phyloP scores from a whole-genome alignment of 345 rosid genomes.

The Brassica carinata region DNA sequence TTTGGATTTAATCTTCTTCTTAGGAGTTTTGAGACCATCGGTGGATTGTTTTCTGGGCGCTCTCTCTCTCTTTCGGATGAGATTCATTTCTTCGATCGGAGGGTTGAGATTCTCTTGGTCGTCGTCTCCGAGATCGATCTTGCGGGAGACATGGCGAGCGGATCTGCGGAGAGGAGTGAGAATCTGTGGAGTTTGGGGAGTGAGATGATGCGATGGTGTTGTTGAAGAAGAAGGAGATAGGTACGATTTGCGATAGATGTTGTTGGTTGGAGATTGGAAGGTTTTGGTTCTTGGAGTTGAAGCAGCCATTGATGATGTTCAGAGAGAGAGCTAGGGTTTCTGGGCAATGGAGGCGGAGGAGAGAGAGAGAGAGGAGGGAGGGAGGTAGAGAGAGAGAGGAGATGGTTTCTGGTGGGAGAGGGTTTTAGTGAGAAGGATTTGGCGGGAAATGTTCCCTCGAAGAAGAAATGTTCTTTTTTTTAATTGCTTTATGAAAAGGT shows the following conservation, averaged over 20 bases:
- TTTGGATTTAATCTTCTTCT: not conserved
- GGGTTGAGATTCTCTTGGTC: conserved; percentile 2
- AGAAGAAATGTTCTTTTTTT: conserved; percentile 20
- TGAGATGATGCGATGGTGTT: conserved; percentile 21
- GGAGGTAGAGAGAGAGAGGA: conserved; percentile 26
- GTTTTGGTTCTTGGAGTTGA: conserved; percentile 44
- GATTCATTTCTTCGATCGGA: conserved; percentile 23
- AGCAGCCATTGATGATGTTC: conserved; percentile 51
- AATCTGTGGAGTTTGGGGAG: conserved; percentile 57
- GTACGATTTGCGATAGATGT: conserved; percentile 28
- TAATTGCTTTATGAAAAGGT: conserved; percentile 1
- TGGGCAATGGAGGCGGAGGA: conserved; percentile 11
- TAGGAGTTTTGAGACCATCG: not conserved
- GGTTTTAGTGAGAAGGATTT: conserved; percentile 27
- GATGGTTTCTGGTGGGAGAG: conserved; percentile 14
- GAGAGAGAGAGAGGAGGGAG: conserved; percentile 2
- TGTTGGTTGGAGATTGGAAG: conserved; percentile 40
- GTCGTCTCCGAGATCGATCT: conserved; percentile 26
- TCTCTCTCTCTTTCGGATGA: conserved; percentile 22
- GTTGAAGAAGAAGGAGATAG: conserved; percentile 33
- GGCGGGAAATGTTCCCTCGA: conserved; percentile 75
- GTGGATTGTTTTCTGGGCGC: conserved; percentile 16
- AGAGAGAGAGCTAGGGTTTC: conserved; percentile 24
- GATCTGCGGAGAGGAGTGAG: conserved; percentile 61
- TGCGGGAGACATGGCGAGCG: conserved; percentile 37